Conservation (phyloP, 768 basidiomycete species). For the Lentinula edodes region DNA sequence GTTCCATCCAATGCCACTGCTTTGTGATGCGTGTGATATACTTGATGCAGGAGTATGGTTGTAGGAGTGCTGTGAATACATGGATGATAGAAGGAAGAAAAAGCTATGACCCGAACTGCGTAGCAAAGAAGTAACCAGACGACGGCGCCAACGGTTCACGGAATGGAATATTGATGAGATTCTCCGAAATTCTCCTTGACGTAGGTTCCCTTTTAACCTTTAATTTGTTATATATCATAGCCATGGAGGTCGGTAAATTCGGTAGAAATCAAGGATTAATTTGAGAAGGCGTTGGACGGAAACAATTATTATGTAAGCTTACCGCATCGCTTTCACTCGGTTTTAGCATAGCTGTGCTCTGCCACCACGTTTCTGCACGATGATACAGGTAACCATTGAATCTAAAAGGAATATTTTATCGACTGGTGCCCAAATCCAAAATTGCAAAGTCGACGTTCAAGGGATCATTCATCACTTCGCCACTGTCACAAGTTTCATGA, state of each 20-base stretch:
- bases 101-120: not conserved
- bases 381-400: not conserved
- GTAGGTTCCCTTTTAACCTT: not conserved
- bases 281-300: not conserved
- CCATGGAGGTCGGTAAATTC: not conserved
- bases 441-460: too few relatives aligned
- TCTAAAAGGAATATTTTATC: not conserved
- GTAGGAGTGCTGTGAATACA: constrained; percentile 4
- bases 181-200: not conserved
- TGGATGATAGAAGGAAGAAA: not conserved
- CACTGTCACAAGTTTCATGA: too few relatives aligned
- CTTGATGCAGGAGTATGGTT: constrained; percentile 4
- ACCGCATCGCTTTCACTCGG: not conserved
- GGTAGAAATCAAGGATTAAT: not conserved
- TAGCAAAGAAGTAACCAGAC: not conserved
- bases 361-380: not conserved
- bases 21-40: constrained; percentile 4
- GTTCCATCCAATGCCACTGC: not conserved
- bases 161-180: not conserved
- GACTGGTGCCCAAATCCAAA: too few relatives aligned
- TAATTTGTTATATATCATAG: not conserved
- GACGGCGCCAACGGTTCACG: not conserved
- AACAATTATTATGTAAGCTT: not conserved
- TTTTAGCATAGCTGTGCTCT: not conserved
- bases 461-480: too few relatives aligned